Conservation (phyloP, 2,329 filamentous ascomycete species). For the Chaetomiaceae sp. region DNA sequence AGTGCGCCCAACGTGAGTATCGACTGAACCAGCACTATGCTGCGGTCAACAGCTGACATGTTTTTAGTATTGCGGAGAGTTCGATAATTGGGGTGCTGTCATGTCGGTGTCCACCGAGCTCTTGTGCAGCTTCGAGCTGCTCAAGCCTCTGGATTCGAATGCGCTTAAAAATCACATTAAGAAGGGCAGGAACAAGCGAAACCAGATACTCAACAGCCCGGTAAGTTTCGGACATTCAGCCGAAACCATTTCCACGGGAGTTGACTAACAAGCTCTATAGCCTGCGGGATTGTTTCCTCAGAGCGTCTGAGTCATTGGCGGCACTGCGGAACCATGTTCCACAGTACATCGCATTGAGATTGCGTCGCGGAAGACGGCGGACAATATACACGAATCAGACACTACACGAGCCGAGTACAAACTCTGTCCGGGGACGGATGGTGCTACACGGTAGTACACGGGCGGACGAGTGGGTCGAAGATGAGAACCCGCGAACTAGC, state of each 20-base stretch:
- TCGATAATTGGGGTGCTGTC: constrained; percentile 98
- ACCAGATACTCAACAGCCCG: constrained; percentile 93
- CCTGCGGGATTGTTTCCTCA: constrained; percentile 54
- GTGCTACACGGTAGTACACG: neutral
- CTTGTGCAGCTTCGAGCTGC: constrained; percentile 91
- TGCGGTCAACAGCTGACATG: constrained; percentile 26
- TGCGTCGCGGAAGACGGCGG: neutral
- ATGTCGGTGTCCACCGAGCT: constrained; percentile 96
- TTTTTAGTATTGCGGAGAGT: constrained; percentile 90
- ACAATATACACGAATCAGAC: neutral
- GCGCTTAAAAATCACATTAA: constrained; percentile 98
- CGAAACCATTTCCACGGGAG: neutral
- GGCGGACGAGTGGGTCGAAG: neutral
- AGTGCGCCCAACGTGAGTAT: constrained; percentile 88
- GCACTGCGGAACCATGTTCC: neutral
- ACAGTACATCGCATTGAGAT: neutral
- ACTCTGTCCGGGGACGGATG: neutral
- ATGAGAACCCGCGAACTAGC: neutral
- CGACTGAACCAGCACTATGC: neutral
- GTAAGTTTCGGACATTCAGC: constrained; percentile 53
- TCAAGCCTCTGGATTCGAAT: constrained; percentile 94
- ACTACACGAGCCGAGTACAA: neutral
- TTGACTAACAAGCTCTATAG: constrained; percentile 31
- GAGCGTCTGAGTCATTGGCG: constrained; percentile 41
- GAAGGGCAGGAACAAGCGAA: constrained; percentile 90